These are phyloP conservation scores for Sporothrix dimorphospora DNA, from an alignment of 2,329 filamentous ascomycete genomes.

Conservation along the genomic window DNA sequence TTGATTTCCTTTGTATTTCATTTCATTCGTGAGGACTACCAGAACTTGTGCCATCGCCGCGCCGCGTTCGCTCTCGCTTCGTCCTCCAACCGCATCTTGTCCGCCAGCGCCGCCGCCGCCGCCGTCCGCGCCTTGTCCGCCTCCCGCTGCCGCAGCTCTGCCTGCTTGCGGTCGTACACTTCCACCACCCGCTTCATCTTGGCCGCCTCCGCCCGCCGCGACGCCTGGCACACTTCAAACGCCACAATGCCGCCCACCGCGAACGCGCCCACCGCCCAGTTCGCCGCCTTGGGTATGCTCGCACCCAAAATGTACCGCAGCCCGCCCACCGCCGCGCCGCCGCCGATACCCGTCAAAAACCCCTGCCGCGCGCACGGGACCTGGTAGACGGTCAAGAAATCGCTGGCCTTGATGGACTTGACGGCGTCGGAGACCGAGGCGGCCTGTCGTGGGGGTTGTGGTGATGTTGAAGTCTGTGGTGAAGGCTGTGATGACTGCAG, in stretches of 20 bases:
- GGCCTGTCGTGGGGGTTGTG: neutral
- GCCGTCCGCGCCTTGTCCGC: conserved; percentile 51
- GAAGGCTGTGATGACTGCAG: conserved; percentile 37
- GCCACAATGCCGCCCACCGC: conserved; percentile 68
- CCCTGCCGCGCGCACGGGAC: conserved; percentile 83
- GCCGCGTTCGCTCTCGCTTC: conserved; percentile 31
- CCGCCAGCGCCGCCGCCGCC: conserved; percentile 47
- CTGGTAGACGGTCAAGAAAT: conserved; percentile 74
- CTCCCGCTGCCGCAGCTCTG: conserved; percentile 57
- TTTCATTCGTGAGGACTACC: conserved; percentile 44
- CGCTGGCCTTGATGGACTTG: conserved; percentile 66
- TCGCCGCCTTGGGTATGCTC: conserved; percentile 68
- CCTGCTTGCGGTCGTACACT: conserved; percentile 73
- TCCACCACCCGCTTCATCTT: conserved; percentile 87
- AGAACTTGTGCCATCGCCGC: conserved; percentile 60
- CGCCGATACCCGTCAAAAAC: conserved; percentile 79
- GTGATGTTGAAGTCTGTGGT: neutral
- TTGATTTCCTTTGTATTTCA: neutral
- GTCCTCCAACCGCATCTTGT: conserved; percentile 35
- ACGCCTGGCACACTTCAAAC: conserved; percentile 83
- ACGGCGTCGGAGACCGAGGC: conserved; percentile 63
- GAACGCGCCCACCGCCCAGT: conserved; percentile 85
- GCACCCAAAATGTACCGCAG: conserved; percentile 73
- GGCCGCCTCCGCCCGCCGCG: conserved; percentile 72
- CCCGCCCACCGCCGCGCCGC: conserved; percentile 75